Conservation (phyloP, 148 eudicot species). For the Persicaria maculosa region DNA sequence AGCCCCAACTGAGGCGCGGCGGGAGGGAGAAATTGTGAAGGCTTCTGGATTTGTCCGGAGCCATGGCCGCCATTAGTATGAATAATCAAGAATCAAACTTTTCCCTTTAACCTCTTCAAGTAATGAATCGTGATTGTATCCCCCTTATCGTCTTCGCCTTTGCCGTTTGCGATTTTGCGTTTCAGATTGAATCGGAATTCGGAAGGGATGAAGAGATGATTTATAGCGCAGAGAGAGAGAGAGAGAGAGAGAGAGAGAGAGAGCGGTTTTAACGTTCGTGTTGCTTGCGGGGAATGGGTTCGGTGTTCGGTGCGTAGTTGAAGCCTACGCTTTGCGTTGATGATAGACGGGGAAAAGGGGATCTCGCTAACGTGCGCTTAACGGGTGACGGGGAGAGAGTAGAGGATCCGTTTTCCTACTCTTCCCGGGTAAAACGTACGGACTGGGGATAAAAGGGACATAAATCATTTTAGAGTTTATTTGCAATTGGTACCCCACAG, state of each 20-base stretch:
- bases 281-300: constrained; percentile 11
- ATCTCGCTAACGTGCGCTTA: not conserved
- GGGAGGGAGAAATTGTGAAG: constrained; percentile 77
- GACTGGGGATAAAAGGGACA: too few species aligned
- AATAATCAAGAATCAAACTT: not conserved
- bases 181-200: not conserved
- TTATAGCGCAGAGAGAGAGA: constrained; percentile 10
- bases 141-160: not conserved
- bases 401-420: not conserved
- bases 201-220: not conserved
- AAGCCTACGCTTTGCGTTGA: not conserved
- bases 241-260: not conserved
- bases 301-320: not conserved
- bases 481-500: too few species aligned
- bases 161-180: not conserved
- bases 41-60: constrained; percentile 47
- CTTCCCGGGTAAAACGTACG: not conserved
- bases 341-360: not conserved
- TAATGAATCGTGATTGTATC: not conserved
- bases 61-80: constrained; percentile 37
- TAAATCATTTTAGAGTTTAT: too few species aligned
- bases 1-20: constrained; percentile 54
- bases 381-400: constrained; percentile 6
- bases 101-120: not conserved
- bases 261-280: constrained; percentile 16